phyloP scores from a whole-genome alignment of 1,284 basidiomycete species.

The Pseudozyma pruni region DNA sequence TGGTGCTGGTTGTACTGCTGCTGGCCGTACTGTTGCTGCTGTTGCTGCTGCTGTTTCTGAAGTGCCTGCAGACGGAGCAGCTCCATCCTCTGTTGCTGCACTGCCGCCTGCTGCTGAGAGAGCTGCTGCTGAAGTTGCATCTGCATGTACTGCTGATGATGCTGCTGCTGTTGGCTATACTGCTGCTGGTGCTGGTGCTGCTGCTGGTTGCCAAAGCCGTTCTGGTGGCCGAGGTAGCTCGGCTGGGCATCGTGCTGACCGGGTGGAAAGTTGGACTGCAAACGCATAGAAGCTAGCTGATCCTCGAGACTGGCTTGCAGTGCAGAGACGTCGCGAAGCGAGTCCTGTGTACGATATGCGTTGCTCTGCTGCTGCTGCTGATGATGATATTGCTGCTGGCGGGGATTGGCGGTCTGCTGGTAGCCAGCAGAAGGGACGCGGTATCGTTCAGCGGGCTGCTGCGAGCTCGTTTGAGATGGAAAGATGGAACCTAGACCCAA shows the following conservation, averaged over 20 bases:
- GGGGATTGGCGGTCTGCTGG: slow-evolving; percentile 11
- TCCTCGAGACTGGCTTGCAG: slow-evolving; percentile 49
- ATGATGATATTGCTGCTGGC: slow-evolving; percentile 19
- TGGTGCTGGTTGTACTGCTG: slow-evolving; percentile 42
- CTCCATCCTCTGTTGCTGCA: slow-evolving; percentile 54
- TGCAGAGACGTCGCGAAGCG: slow-evolving; percentile 25
- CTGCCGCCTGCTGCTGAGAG: slow-evolving; percentile 44
- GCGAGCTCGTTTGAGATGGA: slow-evolving; percentile 11
- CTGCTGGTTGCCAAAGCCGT: slow-evolving; percentile 40
- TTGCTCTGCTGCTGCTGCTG: slow-evolving; percentile 26
- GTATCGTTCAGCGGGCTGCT: slow-evolving; percentile 32
- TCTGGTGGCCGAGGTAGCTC: slow-evolving; percentile 24
- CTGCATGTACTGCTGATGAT: slow-evolving; percentile 49
- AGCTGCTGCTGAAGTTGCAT: slow-evolving; percentile 52
- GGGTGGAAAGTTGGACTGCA: slow-evolving; percentile 37
- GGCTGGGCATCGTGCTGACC: slow-evolving; percentile 18
- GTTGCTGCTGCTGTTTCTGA: slow-evolving; percentile 50
- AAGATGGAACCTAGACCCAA: slow-evolving; percentile 45
- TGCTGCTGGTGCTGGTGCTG: slow-evolving; percentile 38
- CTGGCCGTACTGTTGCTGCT: slow-evolving; percentile 27
- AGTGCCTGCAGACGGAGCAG: slow-evolving; percentile 53
- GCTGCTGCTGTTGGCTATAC: slow-evolving; percentile 36
- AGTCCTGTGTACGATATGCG: slow-evolving; percentile 19
- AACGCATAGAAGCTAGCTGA: slow-evolving; percentile 54
- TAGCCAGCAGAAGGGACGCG: slow-evolving; percentile 12